Evolutionary conservation across 345 rosid genomes (phyloP), one percentile per base, ranked within the genome.

Genomic region (Eucalyptus marginata): DNA sequence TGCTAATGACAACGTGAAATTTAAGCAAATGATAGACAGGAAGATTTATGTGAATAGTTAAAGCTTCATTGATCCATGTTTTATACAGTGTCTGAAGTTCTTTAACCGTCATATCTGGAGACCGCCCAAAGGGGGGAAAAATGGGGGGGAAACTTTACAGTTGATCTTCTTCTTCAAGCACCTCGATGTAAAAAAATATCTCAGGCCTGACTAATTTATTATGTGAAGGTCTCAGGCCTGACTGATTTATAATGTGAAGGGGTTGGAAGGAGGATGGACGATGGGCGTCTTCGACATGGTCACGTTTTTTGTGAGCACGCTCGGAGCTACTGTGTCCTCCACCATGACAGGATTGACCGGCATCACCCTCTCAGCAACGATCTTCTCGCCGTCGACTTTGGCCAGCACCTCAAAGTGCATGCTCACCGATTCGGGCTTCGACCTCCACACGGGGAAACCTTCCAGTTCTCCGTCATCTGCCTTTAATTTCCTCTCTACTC

Each of bases 361-460:
- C 94, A 93, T 33, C 22, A 98, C 96, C 86, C 93, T 94, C 93
- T 97, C 98, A 3, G 97, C 96, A 5, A 95, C 87, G 50, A 97
- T 88, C 90, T 95, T 96, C 85, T 96, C 93, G 2, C 99, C 99
- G 7, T 98, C 99, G 13, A 98, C 95, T 90, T 95, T 97, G 20
- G 96, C 99, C 86, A 98, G 92, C 50, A 98, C 99, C 93, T 98
- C 99, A 66, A 97, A 97, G 90, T 94, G 97, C 97, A 97, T 94
- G 87, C 89, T 93, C 90, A 93, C 90, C 1, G 92, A 92, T 90
- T 95, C 94, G 1, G 99, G 99, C 90, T 94, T 97, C 4, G 99
- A 94, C 92, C 98, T 92, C 99, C 99, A 97, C 40, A 66, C 95
- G 0, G 98, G 98, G 44, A 95, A 91, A 54, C 88, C 93, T 86